Evolutionary conservation across 768 basidiomycete genomes (phyloP), one percentile per base, ranked within the genome.

Genomic region (Strobilomyces dryophilus): DNA sequence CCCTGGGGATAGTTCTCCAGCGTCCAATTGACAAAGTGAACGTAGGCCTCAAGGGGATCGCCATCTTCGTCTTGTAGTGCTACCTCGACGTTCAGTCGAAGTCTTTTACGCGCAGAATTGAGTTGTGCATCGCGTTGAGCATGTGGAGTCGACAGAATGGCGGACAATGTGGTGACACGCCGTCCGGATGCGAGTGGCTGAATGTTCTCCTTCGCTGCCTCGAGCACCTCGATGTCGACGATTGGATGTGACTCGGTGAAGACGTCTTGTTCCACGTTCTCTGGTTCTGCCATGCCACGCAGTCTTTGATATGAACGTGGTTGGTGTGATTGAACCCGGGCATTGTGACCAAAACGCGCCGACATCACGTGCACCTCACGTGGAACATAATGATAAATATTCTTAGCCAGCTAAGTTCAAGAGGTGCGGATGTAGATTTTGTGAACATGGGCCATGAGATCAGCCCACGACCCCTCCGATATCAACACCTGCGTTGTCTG

Each of bases 1-100:
- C 94, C 95, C 54, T 97, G 88, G 0, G 95, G 94, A 65, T 98
- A 95, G 68, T 92, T 93, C 67, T 95, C 92, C 40, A 94, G 73
- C 1, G 90, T 94, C 90, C 95, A 98, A 47, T 88, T 80, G 47
- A 98, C 87, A 59, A 98, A 84, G 55, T 79, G 78, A 62, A 82
- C 84, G 61, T 94, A 95, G 1, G 90, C 87, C 56, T 95, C 93
- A 36, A 98, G 75, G 0, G 91, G 84, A 50, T 88, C 86, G 42
- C 86, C 85, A 35, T 92, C 89, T 34, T 92, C 92, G 51, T 81
- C 78, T 52, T 78, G 71, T n/a, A 90, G 62, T 1, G 87, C 83
- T 10, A 88, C 64, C 60, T 86, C 80, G 15, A 89, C 81, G 53
- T 91, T 89, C 45, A 87, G 77, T 12, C 87, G 80, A 20, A 87